Percentiles rank a stretch among this genome's conserved stretches.
Conservation (phyloP, 371 early-diverging fungal species). For the Sanchytrium tribonematis region DNA sequence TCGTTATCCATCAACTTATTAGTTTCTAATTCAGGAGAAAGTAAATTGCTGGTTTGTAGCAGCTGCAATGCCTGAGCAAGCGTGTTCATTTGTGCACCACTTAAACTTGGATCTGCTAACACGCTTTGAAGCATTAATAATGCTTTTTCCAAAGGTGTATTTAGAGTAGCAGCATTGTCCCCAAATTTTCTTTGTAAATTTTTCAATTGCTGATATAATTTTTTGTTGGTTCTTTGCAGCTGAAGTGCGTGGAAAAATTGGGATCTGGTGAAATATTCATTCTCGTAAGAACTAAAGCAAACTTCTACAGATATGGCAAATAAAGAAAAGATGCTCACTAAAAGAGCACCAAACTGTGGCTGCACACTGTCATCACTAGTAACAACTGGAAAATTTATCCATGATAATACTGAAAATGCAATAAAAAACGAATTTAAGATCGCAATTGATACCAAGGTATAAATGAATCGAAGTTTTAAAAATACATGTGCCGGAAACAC, state of each 20-base stretch:
- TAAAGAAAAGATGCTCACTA: neutral
- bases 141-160: conserved; percentile 20
- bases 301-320: neutral
- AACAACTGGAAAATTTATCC: neutral
- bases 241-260: conserved; percentile 4
- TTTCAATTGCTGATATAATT: conserved; percentile 18
- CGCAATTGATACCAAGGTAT: neutral
- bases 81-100: conserved; percentile 10
- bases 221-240: conserved; percentile 11
- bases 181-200: conserved; percentile 14
- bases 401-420: neutral
- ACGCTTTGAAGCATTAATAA: conserved; percentile 15
- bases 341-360: neutral
- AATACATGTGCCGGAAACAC: neutral
- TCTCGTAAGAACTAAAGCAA: neutral
- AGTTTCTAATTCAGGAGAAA: conserved; percentile 19
- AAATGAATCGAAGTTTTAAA: neutral
- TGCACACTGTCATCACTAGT: neutral
- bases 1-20: neutral
- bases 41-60: conserved; percentile 15
- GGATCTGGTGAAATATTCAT: neutral
- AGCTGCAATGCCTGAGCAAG: conserved; percentile 13
- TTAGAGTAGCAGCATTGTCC: conserved; percentile 16
- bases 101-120: conserved; percentile 17
- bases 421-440: neutral